phyloP scores from a whole-genome alignment of 345 rosid species.

The Linum tenue region DNA sequence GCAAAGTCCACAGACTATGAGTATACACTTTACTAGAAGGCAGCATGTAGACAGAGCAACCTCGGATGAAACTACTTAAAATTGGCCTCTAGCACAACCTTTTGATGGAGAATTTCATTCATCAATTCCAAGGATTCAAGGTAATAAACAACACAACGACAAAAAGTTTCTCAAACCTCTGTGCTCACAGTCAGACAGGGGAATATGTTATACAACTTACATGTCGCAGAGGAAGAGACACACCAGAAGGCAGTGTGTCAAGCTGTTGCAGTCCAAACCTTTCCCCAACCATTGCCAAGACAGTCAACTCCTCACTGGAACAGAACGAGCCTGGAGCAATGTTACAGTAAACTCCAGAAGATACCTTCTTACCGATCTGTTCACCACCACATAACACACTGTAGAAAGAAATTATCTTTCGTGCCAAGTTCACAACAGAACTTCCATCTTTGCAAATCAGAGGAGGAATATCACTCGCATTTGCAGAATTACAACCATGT shows the following conservation, averaged over 20 bases:
- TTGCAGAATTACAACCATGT: conserved; percentile 47
- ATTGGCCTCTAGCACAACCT: background rate
- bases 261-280: conserved; percentile 84
- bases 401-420: conserved; percentile 79
- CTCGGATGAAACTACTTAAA: background rate
- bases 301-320: conserved; percentile 63
- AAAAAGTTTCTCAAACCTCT: background rate
- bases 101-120: background rate
- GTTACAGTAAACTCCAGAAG: conserved; percentile 73
- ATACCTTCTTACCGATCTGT: conserved; percentile 47
- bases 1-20: conserved; percentile 21
- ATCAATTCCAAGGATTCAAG: too few species aligned
- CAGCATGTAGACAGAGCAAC: background rate
- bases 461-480: conserved; percentile 57
- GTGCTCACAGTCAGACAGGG: conserved; percentile 6
- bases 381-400: conserved; percentile 72
- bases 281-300: conserved; percentile 96
- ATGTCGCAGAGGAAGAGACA: conserved; percentile 91
- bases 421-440: conserved; percentile 63
- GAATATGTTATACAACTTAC: conserved; percentile 41
- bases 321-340: conserved; percentile 67
- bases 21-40: background rate
- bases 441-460: conserved; percentile 58
- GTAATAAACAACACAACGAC: background rate
- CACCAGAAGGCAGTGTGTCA: conserved; percentile 77